A percentile compares a stretch with the other conserved stretches of the same genome.
These are phyloP conservation scores for Rubia occidens DNA, from an alignment of 305 asterid species.

Conservation along the genomic window DNA sequence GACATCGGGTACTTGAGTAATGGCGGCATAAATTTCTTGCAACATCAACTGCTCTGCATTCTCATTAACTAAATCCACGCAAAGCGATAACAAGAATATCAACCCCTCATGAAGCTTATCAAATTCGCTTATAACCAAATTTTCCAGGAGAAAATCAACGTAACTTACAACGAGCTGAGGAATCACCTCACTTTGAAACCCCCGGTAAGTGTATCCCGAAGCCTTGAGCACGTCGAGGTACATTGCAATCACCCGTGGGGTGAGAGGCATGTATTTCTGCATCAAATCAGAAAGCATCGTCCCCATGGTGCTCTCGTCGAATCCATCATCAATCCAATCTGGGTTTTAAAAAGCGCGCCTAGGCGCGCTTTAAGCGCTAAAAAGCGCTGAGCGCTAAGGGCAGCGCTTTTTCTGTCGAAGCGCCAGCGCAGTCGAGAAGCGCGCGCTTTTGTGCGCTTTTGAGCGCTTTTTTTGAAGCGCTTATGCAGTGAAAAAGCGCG, in stretches of 20 bases:
- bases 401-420: too few relatives aligned
- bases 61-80: conserved; percentile 10
- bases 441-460: too few relatives aligned
- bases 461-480: too few relatives aligned
- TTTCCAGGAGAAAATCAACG: conserved; percentile 9
- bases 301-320: neutral
- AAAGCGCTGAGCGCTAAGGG: too few relatives aligned
- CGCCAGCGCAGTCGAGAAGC: too few relatives aligned
- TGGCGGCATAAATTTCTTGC: neutral
- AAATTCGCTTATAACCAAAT: neutral
- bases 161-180: neutral
- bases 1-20: neutral
- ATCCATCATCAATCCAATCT: neutral
- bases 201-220: too few relatives aligned
- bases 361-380: too few relatives aligned
- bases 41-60: conserved; percentile 13
- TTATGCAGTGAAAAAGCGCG: too few relatives aligned
- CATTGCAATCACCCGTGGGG: neutral
- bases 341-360: too few relatives aligned
- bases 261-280: neutral
- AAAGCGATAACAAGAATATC: conserved; percentile 12
- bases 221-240: neutral
- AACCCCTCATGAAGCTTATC: conserved; percentile 4
- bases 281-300: neutral
- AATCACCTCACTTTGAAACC: neutral